Evolutionary conservation across 805 yeast genomes (phyloP).

Genomic region (Huiozyma sinensis): DNA sequence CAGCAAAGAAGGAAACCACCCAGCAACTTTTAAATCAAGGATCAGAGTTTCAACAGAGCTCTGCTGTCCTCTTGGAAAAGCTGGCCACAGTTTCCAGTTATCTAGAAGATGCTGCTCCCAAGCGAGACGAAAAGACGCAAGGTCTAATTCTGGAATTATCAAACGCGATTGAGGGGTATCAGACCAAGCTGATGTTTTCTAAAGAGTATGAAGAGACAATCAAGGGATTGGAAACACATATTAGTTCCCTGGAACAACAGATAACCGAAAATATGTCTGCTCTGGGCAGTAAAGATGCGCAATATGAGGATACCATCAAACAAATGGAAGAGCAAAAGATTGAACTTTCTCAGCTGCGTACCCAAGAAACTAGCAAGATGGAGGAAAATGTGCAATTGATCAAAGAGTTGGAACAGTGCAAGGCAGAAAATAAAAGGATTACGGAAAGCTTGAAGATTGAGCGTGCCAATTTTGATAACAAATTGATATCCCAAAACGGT

Average conservation of each 20-base stretch:
- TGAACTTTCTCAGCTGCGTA: slow-evolving; percentile 5
- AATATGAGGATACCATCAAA: slow-evolving; percentile 12
- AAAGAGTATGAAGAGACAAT: slow-evolving; percentile 13
- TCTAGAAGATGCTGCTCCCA: too few relatives aligned
- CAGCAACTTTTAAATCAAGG: too few relatives aligned
- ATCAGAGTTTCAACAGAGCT: too few relatives aligned
- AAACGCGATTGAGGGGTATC: slow-evolving; percentile 4
- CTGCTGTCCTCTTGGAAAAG: not conserved
- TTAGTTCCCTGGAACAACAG: slow-evolving; percentile 15
- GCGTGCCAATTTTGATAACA: slow-evolving; percentile 26
- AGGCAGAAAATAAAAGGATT: slow-evolving; percentile 8
- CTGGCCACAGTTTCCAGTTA: not conserved
- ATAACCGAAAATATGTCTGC: slow-evolving; percentile 16
- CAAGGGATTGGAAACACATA: slow-evolving; percentile 11
- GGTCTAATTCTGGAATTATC: not conserved
- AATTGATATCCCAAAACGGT: slow-evolving; percentile 29
- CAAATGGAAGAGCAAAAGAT: slow-evolving; percentile 6
- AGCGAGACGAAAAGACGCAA: too few relatives aligned
- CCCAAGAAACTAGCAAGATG: slow-evolving; percentile 8
- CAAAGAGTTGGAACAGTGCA: not conserved
- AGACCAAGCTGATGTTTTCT: slow-evolving; percentile 4
- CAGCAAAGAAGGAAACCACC: too few relatives aligned
- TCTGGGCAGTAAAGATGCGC: slow-evolving; percentile 20
- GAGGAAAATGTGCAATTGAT: slow-evolving; percentile 4
- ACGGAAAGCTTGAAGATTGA: slow-evolving; percentile 10